These are phyloP conservation scores for Trichoderma oligosporum DNA, from an alignment of 2,329 filamentous ascomycete genomes.

Conservation along the genomic window DNA sequence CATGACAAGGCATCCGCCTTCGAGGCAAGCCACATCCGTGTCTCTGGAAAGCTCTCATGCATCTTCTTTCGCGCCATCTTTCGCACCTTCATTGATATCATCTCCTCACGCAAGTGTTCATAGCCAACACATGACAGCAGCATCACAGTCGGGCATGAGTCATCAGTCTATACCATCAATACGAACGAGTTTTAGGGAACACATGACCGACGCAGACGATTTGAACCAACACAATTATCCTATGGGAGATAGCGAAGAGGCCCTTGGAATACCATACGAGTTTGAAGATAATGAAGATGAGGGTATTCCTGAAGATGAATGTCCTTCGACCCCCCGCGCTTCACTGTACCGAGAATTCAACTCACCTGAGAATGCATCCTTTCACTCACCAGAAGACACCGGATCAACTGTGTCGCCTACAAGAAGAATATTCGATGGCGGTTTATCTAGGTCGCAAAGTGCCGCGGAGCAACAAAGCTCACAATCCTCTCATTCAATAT, in stretches of 20 bases:
- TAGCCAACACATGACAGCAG: slow-evolving; percentile 20
- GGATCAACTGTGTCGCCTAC: slow-evolving; percentile 21
- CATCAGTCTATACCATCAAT: slow-evolving; percentile 27
- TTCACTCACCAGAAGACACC: slow-evolving; percentile 28
- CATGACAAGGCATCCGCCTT: slow-evolving; percentile 38
- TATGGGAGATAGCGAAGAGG: slow-evolving; percentile 52
- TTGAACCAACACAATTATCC: slow-evolving; percentile 26
- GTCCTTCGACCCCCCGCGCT: slow-evolving; percentile 52
- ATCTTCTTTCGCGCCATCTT: slow-evolving; percentile 21
- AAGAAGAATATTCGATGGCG: neutral
- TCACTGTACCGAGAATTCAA: slow-evolving; percentile 42
- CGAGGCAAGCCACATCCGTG: slow-evolving; percentile 30
- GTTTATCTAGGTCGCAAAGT: neutral
- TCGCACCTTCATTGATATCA: slow-evolving; percentile 5
- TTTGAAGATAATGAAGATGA: slow-evolving; percentile 38
- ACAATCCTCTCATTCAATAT: neutral
- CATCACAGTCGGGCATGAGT: slow-evolving; percentile 30
- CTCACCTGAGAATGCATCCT: slow-evolving; percentile 29
- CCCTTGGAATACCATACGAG: slow-evolving; percentile 55
- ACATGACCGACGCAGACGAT: slow-evolving; percentile 25
- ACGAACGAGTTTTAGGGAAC: slow-evolving; percentile 27
- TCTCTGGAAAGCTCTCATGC: slow-evolving; percentile 28
- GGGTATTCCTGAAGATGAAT: slow-evolving; percentile 32
- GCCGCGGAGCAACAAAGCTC: neutral
- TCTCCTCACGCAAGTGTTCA: slow-evolving; percentile 21